Evolutionary conservation across 2,329 filamentous ascomycete genomes (phyloP), one percentile per base, ranked within the genome.

Genomic region (Bipolaris bicolor): DNA sequence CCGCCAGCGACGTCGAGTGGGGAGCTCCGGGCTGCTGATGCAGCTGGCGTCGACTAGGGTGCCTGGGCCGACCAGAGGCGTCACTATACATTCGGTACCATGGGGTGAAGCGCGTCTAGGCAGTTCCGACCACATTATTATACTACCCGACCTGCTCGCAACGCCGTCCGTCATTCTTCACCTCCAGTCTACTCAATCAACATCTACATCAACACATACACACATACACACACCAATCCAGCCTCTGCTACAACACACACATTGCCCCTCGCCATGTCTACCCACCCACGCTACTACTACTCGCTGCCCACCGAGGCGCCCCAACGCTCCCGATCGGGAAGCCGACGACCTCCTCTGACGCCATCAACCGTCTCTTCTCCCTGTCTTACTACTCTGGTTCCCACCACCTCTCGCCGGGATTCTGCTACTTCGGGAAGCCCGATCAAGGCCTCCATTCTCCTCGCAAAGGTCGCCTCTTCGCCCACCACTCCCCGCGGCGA

Each of bases 351-450:
- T 55, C 77, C 78, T 69, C 72, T 80, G 55, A 80, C 78, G 49
- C 78, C 78, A 58, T 79, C 78, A 26, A 79, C 77, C 45, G 77
- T 79, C 34, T 80, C 78, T 36, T 79, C 78, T 48, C 77, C 78
- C 53, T 80, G 76, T 52, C 68, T 80, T 48, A 78, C 76, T 43
- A 76, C 77, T 48, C 74, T 77, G 26, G 74, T 71, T 44, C 74
- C 77, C 16, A 70, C 76, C 41, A 68, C 76, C 13, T 72, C 75
- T 60, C 74, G 77, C 62, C 71, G 75, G 57, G 78, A 78, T 63
- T 77, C 77, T 37, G 67, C 62, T 48, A 67, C 77, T 33, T 74
- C 76, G 48, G 72, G 76, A 29, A 78, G 77, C 57, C 73, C 77
- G 7, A 75, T 73, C 58, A 78, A 76, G 60, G 78, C 78, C 33